Evolutionary conservation across 257 asterid species (phyloP).

Genomic region (Solanum pimpinellifolium): DNA sequence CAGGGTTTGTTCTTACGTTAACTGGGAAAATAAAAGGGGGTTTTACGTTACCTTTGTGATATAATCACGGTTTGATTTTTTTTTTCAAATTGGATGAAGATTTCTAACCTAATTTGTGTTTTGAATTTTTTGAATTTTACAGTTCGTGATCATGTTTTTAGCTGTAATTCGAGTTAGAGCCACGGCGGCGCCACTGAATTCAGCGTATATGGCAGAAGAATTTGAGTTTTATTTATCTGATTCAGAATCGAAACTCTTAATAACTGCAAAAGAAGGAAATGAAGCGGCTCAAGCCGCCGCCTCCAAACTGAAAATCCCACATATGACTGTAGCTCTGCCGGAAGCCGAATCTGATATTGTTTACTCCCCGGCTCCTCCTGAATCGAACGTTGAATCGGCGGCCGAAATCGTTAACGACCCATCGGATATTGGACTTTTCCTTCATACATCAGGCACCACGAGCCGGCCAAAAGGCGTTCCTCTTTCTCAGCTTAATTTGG

Average conservation of each 20-base stretch:
- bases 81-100: not conserved
- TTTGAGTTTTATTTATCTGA: conserved; percentile 86
- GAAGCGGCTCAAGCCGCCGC: conserved; percentile 89
- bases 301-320: conserved; percentile 62
- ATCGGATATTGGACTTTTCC: conserved; percentile 71
- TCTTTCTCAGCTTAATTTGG: conserved; percentile 64
- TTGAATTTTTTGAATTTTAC: conserved; percentile 16
- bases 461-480: conserved; percentile 99
- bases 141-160: conserved; percentile 74
- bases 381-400: conserved; percentile 17
- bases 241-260: conserved; percentile 65
- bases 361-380: conserved; percentile 28
- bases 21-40: not conserved
- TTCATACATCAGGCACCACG: conserved; percentile 99
- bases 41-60: not conserved
- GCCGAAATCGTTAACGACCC: conserved; percentile 53
- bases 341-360: conserved; percentile 32
- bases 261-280: conserved; percentile 75
- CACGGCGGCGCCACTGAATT: conserved; percentile 87
- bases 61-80: not conserved
- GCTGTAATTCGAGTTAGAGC: conserved; percentile 82
- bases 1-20: not conserved
- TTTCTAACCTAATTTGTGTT: not conserved
- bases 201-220: conserved; percentile 97
- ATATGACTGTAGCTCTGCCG: conserved; percentile 42